Evolutionary conservation across 805 yeast genomes (phyloP).

Genomic region (Candida berthetii): DNA sequence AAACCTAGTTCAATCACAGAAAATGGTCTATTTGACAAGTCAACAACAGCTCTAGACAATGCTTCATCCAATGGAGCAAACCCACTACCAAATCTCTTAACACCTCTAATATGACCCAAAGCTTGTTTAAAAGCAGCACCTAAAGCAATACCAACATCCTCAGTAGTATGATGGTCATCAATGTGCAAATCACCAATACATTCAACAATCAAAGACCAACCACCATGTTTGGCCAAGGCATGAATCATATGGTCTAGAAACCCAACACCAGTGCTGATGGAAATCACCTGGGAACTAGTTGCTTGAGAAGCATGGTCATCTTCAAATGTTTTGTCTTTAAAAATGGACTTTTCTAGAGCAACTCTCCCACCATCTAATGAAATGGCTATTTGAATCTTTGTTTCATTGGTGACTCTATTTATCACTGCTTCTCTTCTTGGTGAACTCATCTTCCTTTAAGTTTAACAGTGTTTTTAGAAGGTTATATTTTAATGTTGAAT

Average conservation of each 20-base stretch:
- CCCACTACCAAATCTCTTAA: conserved; percentile 87
- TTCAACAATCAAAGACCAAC: conserved; percentile 88
- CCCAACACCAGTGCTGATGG: conserved; percentile 88
- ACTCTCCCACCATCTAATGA: conserved; percentile 84
- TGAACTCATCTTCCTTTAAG: conserved; percentile 1
- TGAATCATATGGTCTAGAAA: conserved; percentile 97
- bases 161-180: conserved; percentile 96
- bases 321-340: conserved; percentile 27
- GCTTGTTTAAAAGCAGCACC: conserved; percentile 90
- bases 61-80: conserved; percentile 98
- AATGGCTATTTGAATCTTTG: conserved; percentile 82
- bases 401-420: conserved; percentile 79
- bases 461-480: too few species aligned
- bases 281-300: conserved; percentile 65
- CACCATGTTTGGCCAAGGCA: conserved; percentile 94
- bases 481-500: too few species aligned
- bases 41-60: conserved; percentile 91
- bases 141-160: conserved; percentile 89
- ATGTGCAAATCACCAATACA: conserved; percentile 93
- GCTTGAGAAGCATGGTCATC: conserved; percentile 60
- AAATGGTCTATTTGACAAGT: conserved; percentile 86
- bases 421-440: conserved; percentile 27
- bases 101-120: conserved; percentile 83
- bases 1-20: conserved; percentile 88
- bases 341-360: conserved; percentile 53